These are phyloP conservation scores for Exidia glandulosa DNA, from an alignment of 768 basidiomycete species.

Conservation along the genomic window DNA sequence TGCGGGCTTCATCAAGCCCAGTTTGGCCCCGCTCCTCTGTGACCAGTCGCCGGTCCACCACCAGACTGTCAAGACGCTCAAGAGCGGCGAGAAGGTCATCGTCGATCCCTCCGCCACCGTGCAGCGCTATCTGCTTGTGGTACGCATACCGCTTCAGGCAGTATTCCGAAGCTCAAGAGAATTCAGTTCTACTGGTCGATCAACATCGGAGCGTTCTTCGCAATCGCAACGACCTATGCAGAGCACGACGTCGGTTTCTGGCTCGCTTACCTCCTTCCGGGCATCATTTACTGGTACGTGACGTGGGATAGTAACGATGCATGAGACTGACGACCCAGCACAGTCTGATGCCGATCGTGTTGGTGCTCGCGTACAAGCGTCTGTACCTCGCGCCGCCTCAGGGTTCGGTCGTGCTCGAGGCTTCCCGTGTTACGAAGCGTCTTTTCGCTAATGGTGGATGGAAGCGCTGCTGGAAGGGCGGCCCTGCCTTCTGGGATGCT, in stretches of 20 bases:
- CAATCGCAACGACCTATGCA: constrained; percentile 17
- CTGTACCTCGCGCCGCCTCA: constrained; percentile 20
- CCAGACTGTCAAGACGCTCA: constrained; percentile 11
- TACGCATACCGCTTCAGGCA: not conserved
- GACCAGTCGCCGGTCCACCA: constrained; percentile 21
- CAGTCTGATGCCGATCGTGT: constrained; percentile 18
- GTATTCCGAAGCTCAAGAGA: too few species aligned
- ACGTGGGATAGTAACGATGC: not conserved
- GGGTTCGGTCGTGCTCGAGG: constrained; percentile 21
- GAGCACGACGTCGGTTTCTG: constrained; percentile 21
- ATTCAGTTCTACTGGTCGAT: constrained; percentile 18
- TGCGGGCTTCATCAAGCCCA: constrained; percentile 24
- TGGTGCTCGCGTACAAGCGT: constrained; percentile 12
- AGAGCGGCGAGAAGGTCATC: constrained; percentile 18
- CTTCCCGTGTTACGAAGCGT: constrained; percentile 11
- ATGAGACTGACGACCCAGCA: not conserved
- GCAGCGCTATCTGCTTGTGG: constrained; percentile 14
- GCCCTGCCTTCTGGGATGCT: constrained; percentile 17
- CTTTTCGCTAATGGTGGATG: constrained; percentile 14
- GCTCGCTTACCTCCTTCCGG: constrained; percentile 19
- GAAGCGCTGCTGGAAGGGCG: constrained; percentile 10
- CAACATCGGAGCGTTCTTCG: constrained; percentile 21
- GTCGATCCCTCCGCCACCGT: constrained; percentile 19
- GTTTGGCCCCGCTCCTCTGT: constrained; percentile 19
- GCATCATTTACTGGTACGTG: constrained; percentile 15